phyloP scores from a whole-genome alignment of 164 flowering plant genomes.

The Euptelea pleiosperma region DNA sequence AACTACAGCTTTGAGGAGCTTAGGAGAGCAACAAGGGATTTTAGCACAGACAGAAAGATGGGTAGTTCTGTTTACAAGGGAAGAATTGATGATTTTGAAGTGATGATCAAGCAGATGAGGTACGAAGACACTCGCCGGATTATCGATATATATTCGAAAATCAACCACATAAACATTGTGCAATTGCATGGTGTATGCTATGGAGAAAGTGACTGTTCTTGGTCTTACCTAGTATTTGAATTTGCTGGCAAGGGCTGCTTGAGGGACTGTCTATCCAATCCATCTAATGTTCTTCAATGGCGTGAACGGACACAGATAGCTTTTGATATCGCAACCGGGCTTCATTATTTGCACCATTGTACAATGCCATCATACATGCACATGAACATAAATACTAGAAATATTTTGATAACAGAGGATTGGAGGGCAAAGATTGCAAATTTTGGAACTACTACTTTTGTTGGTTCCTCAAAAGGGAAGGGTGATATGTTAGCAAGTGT shows the following conservation, averaged over 20 bases:
- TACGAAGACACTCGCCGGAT: conserved; percentile 17
- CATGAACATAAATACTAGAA: conserved; percentile 16
- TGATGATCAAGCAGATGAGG: conserved; percentile 13
- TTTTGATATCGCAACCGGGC: not conserved
- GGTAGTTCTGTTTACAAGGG: conserved; percentile 13
- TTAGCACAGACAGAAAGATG: conserved; percentile 13
- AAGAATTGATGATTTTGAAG: conserved; percentile 11
- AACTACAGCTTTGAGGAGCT: not conserved
- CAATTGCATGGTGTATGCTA: conserved; percentile 20
- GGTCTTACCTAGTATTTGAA: conserved; percentile 24
- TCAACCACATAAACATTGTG: conserved; percentile 13
- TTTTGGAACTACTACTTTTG: conserved; percentile 7
- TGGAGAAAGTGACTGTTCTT: conserved; percentile 9
- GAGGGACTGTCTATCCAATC: conserved; percentile 15
- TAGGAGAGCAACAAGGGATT: conserved; percentile 18
- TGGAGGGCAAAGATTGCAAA: conserved; percentile 25
- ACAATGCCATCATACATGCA: conserved; percentile 15
- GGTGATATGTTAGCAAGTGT: too few species aligned
- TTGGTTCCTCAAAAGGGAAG: conserved; percentile 2
- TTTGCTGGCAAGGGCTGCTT: conserved; percentile 20
- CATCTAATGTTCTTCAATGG: conserved; percentile 3
- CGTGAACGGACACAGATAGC: not conserved
- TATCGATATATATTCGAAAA: conserved; percentile 19
- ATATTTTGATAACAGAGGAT: conserved; percentile 19
- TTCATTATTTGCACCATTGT: conserved; percentile 7